Conservation (phyloP, 2,329 filamentous ascomycete species). For the Cytospora piceae region DNA sequence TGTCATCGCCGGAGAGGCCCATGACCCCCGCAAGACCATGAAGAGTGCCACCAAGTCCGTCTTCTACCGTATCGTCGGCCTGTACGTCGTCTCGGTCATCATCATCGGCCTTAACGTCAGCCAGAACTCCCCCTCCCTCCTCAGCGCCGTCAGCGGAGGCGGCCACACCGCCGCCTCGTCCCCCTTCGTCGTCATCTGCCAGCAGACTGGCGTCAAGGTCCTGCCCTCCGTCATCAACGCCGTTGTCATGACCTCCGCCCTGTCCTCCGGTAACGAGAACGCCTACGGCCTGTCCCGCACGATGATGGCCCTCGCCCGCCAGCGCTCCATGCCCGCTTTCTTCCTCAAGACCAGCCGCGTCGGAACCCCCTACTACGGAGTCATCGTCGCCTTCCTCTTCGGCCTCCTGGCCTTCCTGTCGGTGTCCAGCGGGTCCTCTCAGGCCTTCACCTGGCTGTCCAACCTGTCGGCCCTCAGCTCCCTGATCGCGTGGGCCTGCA, state of each 20-base stretch:
- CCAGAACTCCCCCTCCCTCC: conserved; percentile 47
- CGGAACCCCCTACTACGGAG: conserved; percentile 55
- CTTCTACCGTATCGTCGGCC: conserved; percentile 65
- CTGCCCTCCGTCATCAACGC: conserved; percentile 59
- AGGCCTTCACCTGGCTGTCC: conserved; percentile 60
- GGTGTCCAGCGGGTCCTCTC: conserved; percentile 45
- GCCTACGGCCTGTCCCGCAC: conserved; percentile 56
- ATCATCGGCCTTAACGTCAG: conserved; percentile 65
- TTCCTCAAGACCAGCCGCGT: conserved; percentile 55
- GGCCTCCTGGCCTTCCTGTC: conserved; percentile 53
- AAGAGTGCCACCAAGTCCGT: conserved; percentile 62
- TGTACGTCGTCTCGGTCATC: conserved; percentile 61
- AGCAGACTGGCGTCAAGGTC: conserved; percentile 51
- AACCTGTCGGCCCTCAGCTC: conserved; percentile 53
- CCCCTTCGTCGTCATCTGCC: conserved; percentile 53
- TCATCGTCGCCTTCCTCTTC: conserved; percentile 47
- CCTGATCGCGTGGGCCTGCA: conserved; percentile 41
- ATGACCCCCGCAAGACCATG: conserved; percentile 47
- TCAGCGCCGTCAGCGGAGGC: conserved; percentile 52
- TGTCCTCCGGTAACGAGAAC: conserved; percentile 59
- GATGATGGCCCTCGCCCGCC: conserved; percentile 55
- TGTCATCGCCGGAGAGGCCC: conserved; percentile 49
- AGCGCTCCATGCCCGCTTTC: conserved; percentile 54
- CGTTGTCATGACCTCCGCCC: conserved; percentile 55
- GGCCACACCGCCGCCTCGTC: conserved; percentile 57